phyloP scores from a whole-genome alignment of 2,329 filamentous ascomycete genomes.

The Colletotrichum graminicola region DNA sequence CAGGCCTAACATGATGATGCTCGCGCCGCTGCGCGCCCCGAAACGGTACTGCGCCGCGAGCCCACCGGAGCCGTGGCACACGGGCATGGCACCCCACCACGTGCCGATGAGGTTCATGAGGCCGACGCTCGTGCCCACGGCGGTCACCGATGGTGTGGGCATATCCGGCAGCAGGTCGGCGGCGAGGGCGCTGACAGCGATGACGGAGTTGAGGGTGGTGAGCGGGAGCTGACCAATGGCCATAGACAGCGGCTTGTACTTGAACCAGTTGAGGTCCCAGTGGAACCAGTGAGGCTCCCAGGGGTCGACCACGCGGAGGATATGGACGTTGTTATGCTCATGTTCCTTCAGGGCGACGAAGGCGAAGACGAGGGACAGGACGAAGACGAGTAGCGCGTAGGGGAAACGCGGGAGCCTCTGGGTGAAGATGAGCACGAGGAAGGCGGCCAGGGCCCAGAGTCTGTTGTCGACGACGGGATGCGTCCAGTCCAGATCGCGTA shows the following conservation, averaged over 20 bases:
- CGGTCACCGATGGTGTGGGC: slow-evolving; percentile 77
- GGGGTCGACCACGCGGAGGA: slow-evolving; percentile 65
- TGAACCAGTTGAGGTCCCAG: slow-evolving; percentile 57
- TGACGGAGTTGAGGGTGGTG: slow-evolving; percentile 91
- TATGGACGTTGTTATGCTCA: slow-evolving; percentile 43
- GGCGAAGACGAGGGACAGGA: slow-evolving; percentile 76
- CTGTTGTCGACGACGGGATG: slow-evolving; percentile 80
- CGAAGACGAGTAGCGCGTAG: slow-evolving; percentile 81
- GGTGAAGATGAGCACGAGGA: slow-evolving; percentile 77
- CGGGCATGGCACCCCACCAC: slow-evolving; percentile 95
- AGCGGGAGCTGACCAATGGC: slow-evolving; percentile 90
- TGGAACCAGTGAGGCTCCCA: slow-evolving; percentile 70
- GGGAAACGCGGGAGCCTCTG: slow-evolving; percentile 76
- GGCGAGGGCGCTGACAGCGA: slow-evolving; percentile 86
- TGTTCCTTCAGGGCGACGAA: slow-evolving; percentile 52
- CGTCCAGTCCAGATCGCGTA: slow-evolving; percentile 77
- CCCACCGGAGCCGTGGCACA: slow-evolving; percentile 93
- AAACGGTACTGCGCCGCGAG: slow-evolving; percentile 93
- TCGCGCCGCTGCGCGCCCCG: slow-evolving; percentile 88
- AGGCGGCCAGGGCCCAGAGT: slow-evolving; percentile 80
- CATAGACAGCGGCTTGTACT: slow-evolving; percentile 60
- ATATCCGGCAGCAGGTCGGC: slow-evolving; percentile 80
- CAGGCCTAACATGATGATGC: slow-evolving; percentile 81
- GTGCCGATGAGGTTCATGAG: slow-evolving; percentile 86
- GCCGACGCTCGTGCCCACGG: slow-evolving; percentile 84